Conservation (phyloP, 257 asterid genomes). For the Gentiana dahurica region DNA sequence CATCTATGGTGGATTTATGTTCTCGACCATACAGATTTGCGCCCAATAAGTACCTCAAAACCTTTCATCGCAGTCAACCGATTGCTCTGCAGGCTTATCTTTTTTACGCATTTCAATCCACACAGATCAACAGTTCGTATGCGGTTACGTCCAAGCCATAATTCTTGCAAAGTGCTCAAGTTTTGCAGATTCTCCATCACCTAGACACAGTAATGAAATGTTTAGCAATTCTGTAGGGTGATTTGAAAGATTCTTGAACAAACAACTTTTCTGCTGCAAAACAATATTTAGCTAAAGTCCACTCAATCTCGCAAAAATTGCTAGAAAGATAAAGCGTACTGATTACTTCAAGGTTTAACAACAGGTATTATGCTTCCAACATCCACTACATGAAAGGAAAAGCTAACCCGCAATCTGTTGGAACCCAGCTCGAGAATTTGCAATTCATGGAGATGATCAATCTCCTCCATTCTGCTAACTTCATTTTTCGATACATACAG, state of each 20-base stretch:
- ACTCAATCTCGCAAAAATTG: background rate
- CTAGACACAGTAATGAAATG: slow-evolving; percentile 24
- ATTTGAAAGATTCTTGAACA: background rate
- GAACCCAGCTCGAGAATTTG: slow-evolving; percentile 97
- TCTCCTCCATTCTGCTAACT: slow-evolving; percentile 83
- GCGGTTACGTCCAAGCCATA: slow-evolving; percentile 98
- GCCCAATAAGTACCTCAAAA: slow-evolving; percentile 49
- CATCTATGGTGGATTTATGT: background rate
- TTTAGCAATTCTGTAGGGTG: slow-evolving; percentile 1
- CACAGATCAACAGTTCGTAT: slow-evolving; percentile 70
- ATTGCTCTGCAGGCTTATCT: slow-evolving; percentile 97
- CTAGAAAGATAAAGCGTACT: no score
- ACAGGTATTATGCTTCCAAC: slow-evolving; percentile 2
- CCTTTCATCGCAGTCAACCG: slow-evolving; percentile 75
- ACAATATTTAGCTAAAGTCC: background rate
- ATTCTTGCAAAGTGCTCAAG: slow-evolving; percentile 62
- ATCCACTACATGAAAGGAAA: slow-evolving; percentile 12
- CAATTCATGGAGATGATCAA: slow-evolving; percentile 67
- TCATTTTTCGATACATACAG: slow-evolving; percentile 94
- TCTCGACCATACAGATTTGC: background rate
- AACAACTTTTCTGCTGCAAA: background rate
- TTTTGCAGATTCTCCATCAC: slow-evolving; percentile 77
- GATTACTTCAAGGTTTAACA: slow-evolving; percentile 3
- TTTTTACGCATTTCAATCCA: slow-evolving; percentile 81
- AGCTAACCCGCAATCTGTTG: slow-evolving; percentile 73